These are phyloP conservation scores for Gnomoniopsis smithogilvyi DNA, from an alignment of 2,329 filamentous ascomycete species.

Conservation along the genomic window DNA sequence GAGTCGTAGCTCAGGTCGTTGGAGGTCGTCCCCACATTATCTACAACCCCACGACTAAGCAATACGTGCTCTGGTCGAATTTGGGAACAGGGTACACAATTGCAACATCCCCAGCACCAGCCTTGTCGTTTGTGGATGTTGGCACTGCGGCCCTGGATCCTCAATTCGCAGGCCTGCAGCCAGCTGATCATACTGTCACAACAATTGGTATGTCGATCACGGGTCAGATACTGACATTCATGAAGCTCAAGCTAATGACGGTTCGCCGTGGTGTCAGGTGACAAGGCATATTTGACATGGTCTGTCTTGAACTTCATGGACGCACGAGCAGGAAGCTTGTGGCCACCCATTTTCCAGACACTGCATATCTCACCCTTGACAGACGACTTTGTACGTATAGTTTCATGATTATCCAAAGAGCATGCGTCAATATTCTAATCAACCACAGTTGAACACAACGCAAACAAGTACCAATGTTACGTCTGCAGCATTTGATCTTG, in stretches of 20 bases:
- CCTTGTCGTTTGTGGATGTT: neutral
- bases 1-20: neutral
- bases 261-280: neutral
- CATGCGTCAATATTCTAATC: neutral
- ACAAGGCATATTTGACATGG: constrained; percentile 6
- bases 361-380: constrained; percentile 12
- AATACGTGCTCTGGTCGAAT: constrained; percentile 13
- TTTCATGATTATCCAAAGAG: neutral
- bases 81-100: neutral
- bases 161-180: constrained; percentile 4
- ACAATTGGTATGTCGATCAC: neutral
- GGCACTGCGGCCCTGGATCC: constrained; percentile 5
- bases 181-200: constrained; percentile 1
- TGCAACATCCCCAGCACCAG: constrained; percentile 7
- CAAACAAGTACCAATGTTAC: constrained; percentile 12
- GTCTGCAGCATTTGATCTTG: constrained; percentile 5
- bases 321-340: constrained; percentile 8
- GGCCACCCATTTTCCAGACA: constrained; percentile 11
- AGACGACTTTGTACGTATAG: constrained; percentile 1
- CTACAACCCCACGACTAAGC: constrained; percentile 2
- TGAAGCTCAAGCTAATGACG: neutral
- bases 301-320: constrained; percentile 12
- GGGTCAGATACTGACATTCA: neutral
- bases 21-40: constrained; percentile 7
- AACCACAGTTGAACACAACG: constrained; percentile 4